These are phyloP conservation scores for Penicillium sp. DNA, from an alignment of 2,329 filamentous ascomycete species.

Conservation along the genomic window DNA sequence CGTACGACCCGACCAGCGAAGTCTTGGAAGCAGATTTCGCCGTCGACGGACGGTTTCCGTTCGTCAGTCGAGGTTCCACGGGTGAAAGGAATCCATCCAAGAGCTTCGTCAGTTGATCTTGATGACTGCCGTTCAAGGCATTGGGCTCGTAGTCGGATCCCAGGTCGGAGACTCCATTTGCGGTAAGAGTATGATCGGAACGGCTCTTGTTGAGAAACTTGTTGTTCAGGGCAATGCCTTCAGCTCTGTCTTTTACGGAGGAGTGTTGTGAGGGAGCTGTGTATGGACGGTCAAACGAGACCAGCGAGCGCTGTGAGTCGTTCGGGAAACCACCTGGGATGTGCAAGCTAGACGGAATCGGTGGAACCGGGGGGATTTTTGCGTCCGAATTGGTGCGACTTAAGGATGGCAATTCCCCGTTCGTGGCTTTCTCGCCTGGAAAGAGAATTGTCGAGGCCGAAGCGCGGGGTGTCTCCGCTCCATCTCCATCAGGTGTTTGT, in stretches of 20 bases:
- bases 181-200: slow-evolving; percentile 31
- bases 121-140: slow-evolving; percentile 20
- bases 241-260: slow-evolving; percentile 23
- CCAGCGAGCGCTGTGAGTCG: slow-evolving; percentile 35
- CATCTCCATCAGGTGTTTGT: slow-evolving; percentile 24
- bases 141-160: slow-evolving; percentile 12
- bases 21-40: slow-evolving; percentile 9
- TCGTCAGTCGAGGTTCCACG: slow-evolving; percentile 18
- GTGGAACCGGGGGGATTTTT: slow-evolving; percentile 47
- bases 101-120: slow-evolving; percentile 37
- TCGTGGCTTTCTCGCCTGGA: slow-evolving; percentile 12
- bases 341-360: slow-evolving; percentile 41
- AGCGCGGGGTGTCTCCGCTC: slow-evolving; percentile 35
- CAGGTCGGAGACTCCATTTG: slow-evolving; percentile 17
- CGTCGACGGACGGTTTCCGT: slow-evolving; percentile 18
- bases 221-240: slow-evolving; percentile 17
- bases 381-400: slow-evolving; percentile 20
- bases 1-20: slow-evolving; percentile 9
- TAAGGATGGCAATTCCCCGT: slow-evolving; percentile 10
- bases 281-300: slow-evolving; percentile 31
- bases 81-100: slow-evolving; percentile 37
- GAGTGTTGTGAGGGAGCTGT: slow-evolving; percentile 26
- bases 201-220: slow-evolving; percentile 35
- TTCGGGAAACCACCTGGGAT: slow-evolving; percentile 44
- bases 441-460: slow-evolving; percentile 22